Conservation (phyloP, 306 rosid species). For the Rosa persica region DNA sequence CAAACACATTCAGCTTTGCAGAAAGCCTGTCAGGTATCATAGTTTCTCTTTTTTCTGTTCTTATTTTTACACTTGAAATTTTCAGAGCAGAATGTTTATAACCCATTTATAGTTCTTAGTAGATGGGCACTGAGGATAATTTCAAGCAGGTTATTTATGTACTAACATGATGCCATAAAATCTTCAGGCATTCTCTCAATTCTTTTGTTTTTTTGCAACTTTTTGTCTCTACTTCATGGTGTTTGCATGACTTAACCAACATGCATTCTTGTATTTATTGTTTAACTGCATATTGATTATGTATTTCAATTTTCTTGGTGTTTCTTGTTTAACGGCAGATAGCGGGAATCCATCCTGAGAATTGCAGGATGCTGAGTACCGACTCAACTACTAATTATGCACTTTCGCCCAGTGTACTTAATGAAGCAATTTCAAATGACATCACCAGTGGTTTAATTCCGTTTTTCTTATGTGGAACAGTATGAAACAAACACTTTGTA, state of each 20-base stretch:
- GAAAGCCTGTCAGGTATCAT: constrained; percentile 87
- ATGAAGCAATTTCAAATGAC: constrained; percentile 68
- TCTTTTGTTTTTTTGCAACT: not conserved
- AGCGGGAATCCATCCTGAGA: constrained; percentile 77
- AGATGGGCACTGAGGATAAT: not conserved
- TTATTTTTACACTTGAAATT: not conserved
- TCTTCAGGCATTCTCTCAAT: not conserved
- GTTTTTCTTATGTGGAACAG: constrained; percentile 88
- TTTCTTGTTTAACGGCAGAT: constrained; percentile 52
- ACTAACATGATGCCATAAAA: not conserved
- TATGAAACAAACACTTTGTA: constrained; percentile 40
- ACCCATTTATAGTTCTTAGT: not conserved
- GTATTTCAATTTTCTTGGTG: constrained; percentile 2
- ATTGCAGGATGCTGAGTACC: constrained; percentile 72
- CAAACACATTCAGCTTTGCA: constrained; percentile 78
- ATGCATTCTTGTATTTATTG: not conserved
- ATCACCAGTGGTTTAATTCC: constrained; percentile 67
- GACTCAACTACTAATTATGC: constrained; percentile 70
- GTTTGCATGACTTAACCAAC: constrained; percentile 7
- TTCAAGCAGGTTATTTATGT: not conserved
- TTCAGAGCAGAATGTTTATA: not conserved
- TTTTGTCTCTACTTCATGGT: not conserved
- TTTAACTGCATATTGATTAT: not conserved
- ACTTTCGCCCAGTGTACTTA: constrained; percentile 63
- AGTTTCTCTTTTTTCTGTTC: not conserved